Evolutionary conservation across 176 grass and related monocot genomes (phyloP), one percentile per base, ranked within the genome.

Genomic region (Dactylis glomerata): DNA sequence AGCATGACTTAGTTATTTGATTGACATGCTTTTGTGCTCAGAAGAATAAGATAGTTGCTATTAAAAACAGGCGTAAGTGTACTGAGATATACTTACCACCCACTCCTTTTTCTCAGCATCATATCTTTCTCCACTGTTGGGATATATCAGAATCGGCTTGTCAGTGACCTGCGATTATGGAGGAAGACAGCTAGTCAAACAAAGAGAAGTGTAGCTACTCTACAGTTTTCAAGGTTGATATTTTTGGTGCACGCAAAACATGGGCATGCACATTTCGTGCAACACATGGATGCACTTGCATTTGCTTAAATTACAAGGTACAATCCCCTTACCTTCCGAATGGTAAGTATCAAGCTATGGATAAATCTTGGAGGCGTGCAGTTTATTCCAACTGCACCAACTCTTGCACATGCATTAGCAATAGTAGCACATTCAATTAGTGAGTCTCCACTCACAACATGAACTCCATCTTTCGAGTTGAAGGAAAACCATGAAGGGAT

Each of bases 281-380:
- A 37, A 19, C 31, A 65, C 11, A 11, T 63, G 30, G 8, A 12
- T 67, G 6, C 73, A 67, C 54, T 68, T 82, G 46, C 37, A 79
- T 42, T 17, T 26, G 36, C 76, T 30, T 40, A 6, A 72, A 42
- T 1, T 58, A 46, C 38, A 46, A 72, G 22, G 19, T 59, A 51
- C 24, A 1, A 47, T 59, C n/a, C 1, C 22, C 27, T 11, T 96
- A 96, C 97, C 93, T 96, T 96, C 66, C 68, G 61, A 19, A 94
- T 88, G 24, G 90, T 91, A 47, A 86, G 88, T 87, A 94, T 96
- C 74, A 99, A 64, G 20, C 78, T 84, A 83, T 96, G 93, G 50
- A 99, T 96, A 82, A 99, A 99, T 83, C 97, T 86, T 63, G 97
- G 96, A 64, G 97, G 93, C 0, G 93, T 99, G 88, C 97, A 99